Percentiles rank a stretch among this genome's conserved stretches.
phyloP scores from a whole-genome alignment of 768 basidiomycete species.

The Psilocybe cyanescens region DNA sequence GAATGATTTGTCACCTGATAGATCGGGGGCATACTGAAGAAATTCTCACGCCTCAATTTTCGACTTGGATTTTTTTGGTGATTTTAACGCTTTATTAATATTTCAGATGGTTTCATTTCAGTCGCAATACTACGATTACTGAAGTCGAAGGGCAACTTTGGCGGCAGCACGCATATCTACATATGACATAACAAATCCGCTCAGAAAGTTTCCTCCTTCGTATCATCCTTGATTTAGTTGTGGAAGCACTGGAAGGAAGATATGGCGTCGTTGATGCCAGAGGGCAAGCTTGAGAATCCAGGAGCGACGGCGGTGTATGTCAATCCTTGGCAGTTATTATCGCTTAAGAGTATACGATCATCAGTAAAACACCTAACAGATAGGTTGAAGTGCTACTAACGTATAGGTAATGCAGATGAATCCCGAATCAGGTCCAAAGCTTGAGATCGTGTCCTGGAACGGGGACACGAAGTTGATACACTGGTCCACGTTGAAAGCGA shows the following conservation, averaged over 20 bases:
- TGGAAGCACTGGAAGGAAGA: conserved; percentile 10
- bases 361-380: too few species aligned
- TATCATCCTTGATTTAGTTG: background rate
- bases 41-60: too few species aligned
- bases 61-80: too few species aligned
- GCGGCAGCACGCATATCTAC: background rate
- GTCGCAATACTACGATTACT: too few species aligned
- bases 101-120: too few species aligned
- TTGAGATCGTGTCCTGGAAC: conserved; percentile 10
- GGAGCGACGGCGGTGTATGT: conserved; percentile 1
- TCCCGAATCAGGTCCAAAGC: conserved; percentile 6
- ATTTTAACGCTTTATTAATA: too few species aligned
- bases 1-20: too few species aligned
- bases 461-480: conserved; percentile 9
- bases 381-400: background rate
- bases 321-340: background rate
- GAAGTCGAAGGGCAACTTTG: background rate
- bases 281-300: conserved; percentile 1
- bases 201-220: background rate
- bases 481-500: conserved; percentile 6
- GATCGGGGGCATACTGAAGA: too few species aligned
- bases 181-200: background rate
- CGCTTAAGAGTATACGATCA: background rate
- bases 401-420: conserved; percentile 10
- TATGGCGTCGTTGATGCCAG: conserved; percentile 5